phyloP scores from a whole-genome alignment of 768 basidiomycete species.

The Mycena crocata region DNA sequence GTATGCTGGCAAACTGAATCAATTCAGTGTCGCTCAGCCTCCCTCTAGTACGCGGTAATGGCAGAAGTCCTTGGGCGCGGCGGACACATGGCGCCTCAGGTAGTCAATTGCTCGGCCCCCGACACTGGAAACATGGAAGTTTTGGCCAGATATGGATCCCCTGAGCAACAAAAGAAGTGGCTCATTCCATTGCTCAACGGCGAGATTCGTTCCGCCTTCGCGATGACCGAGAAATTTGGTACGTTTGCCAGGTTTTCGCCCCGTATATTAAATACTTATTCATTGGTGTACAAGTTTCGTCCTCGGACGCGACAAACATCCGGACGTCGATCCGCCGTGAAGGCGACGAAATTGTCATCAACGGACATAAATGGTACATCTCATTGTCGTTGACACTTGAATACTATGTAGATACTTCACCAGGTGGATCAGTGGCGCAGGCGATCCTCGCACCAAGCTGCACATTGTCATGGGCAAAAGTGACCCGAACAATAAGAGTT shows the following conservation, averaged over 20 bases:
- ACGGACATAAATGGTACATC: slow-evolving; percentile 93
- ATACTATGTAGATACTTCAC: background rate
- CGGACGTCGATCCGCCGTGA: slow-evolving; percentile 86
- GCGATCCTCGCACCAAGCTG: slow-evolving; percentile 88
- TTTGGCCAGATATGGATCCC: slow-evolving; percentile 92
- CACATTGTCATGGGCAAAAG: slow-evolving; percentile 97
- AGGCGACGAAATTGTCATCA: slow-evolving; percentile 90
- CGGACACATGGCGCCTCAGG: slow-evolving; percentile 85
- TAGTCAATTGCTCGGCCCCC: slow-evolving; percentile 94
- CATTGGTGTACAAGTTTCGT: slow-evolving; percentile 69
- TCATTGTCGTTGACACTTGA: background rate
- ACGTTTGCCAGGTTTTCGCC: slow-evolving; percentile 25
- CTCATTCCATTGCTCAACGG: slow-evolving; percentile 89
- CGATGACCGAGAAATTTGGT: slow-evolving; percentile 98
- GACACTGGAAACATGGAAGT: slow-evolving; percentile 99
- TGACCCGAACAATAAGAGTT: slow-evolving; percentile 82
- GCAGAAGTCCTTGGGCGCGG: slow-evolving; percentile 93
- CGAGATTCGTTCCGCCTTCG: slow-evolving; percentile 92
- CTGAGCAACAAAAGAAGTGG: slow-evolving; percentile 93
- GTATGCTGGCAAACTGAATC: slow-evolving; percentile 52
- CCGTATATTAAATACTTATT: slow-evolving; percentile 21
- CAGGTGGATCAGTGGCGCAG: slow-evolving; percentile 98
- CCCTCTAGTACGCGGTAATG: slow-evolving; percentile 90
- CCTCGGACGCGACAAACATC: slow-evolving; percentile 96
- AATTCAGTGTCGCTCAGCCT: background rate